Percentiles rank a stretch among this genome's conserved stretches.
These are phyloP conservation scores for Chaetomium cochliodes DNA, from an alignment of 495 filamentous ascomycete genomes.

Conservation along the genomic window DNA sequence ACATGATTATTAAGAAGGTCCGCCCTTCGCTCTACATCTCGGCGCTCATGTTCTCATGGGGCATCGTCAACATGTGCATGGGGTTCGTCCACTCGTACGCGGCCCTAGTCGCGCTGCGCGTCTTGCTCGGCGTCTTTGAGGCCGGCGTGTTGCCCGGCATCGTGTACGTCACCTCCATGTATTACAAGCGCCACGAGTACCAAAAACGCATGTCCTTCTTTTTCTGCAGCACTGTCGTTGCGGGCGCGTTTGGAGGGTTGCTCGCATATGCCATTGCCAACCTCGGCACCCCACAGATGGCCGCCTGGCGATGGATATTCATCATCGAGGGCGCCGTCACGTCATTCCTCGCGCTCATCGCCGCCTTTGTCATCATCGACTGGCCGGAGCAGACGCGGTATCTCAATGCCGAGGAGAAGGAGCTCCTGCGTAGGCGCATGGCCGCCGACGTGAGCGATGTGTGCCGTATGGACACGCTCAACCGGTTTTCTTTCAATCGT, in stretches of 20 bases:
- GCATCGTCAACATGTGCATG: conserved; percentile 41
- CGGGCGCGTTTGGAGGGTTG: conserved; percentile 65
- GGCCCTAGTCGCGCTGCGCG: conserved; percentile 44
- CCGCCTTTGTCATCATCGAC: conserved; percentile 55
- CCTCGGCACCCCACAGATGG: conserved; percentile 19
- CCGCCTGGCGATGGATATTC: conserved; percentile 63
- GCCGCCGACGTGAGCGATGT: conserved; percentile 62
- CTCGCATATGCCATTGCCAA: conserved; percentile 41
- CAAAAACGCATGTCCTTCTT: conserved; percentile 66
- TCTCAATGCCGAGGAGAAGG: conserved; percentile 54
- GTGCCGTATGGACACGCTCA: conserved; percentile 59
- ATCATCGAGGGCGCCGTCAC: conserved; percentile 62
- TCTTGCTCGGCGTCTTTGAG: conserved; percentile 60
- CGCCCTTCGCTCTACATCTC: conserved; percentile 64
- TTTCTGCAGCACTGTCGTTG: conserved; percentile 63
- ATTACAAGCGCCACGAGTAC: conserved; percentile 64
- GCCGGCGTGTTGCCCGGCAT: conserved; percentile 66
- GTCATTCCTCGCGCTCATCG: conserved; percentile 49
- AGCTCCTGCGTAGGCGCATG: conserved; percentile 48
- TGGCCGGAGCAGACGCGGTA: conserved; percentile 56
- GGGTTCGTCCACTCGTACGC: conserved; percentile 42
- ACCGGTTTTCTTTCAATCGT: conserved; percentile 65
- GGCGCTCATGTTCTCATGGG: conserved; percentile 44
- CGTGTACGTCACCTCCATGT: conserved; percentile 63
- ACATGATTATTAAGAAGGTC: conserved; percentile 59